Percentiles rank a stretch among this genome's conserved stretches.
phyloP scores from a whole-genome alignment of 108 stramenopile genomes.

The Mediolabrus comicus region DNA sequence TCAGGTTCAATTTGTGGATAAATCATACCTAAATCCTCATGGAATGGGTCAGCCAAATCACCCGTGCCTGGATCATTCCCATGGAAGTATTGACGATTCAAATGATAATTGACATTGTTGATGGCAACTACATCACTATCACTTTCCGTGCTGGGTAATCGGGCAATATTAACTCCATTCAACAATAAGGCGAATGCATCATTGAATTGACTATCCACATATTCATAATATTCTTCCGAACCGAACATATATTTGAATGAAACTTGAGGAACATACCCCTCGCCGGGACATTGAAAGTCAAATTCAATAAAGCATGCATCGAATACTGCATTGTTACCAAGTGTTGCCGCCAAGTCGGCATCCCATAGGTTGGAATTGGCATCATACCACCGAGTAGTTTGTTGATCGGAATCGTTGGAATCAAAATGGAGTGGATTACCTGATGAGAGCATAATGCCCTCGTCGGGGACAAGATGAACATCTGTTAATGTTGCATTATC shows the following conservation, averaged over 20 bases:
- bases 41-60: not conserved
- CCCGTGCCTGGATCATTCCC: slow-evolving; percentile 6
- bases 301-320: slow-evolving; percentile 30
- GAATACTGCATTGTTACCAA: not conserved
- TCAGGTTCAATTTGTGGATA: not conserved
- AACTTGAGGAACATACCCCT: not conserved
- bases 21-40: no score
- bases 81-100: slow-evolving; percentile 1
- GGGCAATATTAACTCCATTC: slow-evolving; percentile 22
- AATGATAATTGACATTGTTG: slow-evolving; percentile 11
- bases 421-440: not conserved
- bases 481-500: no score
- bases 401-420: not conserved
- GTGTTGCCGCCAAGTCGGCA: not conserved
- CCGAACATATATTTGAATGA: slow-evolving; percentile 20
- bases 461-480: not conserved
- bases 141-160: not conserved
- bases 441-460: not conserved
- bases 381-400: not conserved
- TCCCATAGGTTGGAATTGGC: not conserved
- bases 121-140: not conserved
- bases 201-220: not conserved
- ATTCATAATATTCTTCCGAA: slow-evolving; percentile 20
- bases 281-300: slow-evolving; percentile 7
- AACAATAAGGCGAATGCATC: slow-evolving; percentile 24